phyloP scores from a whole-genome alignment of 2,329 filamentous ascomycete species.

The Neonectria hederae region DNA sequence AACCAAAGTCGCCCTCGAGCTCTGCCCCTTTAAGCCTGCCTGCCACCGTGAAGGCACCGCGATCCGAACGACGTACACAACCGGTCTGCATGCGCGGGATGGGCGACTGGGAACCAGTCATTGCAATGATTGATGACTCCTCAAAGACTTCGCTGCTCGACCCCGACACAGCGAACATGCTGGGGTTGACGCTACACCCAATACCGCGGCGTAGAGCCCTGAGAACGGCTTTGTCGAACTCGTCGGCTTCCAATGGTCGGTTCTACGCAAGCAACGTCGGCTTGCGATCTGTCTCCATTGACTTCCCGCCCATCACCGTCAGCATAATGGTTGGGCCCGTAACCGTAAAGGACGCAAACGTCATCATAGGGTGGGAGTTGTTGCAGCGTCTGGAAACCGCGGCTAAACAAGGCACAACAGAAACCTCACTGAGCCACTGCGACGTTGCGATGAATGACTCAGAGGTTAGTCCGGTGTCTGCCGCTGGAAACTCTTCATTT shows the following conservation, averaged over 20 bases:
- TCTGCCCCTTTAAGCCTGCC: neutral
- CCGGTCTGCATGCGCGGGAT: conserved; percentile 5
- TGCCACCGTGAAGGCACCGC: too few relatives aligned
- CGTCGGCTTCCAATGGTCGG: neutral
- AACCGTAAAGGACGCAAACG: neutral
- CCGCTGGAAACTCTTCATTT: neutral
- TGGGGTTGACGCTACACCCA: conserved; percentile 7
- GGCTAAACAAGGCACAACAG: neutral
- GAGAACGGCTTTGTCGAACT: neutral
- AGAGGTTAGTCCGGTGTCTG: neutral
- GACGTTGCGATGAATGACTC: neutral
- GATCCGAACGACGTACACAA: neutral
- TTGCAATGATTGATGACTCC: neutral
- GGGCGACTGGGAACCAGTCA: conserved; percentile 7
- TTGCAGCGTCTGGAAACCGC: neutral
- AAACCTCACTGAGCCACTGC: too few relatives aligned
- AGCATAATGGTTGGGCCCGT: conserved; percentile 6
- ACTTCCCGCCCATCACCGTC: neutral
- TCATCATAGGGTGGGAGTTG: conserved; percentile 5
- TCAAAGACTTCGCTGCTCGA: conserved; percentile 5
- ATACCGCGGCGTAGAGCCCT: neutral
- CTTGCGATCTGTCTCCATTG: neutral
- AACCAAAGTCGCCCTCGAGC: neutral
- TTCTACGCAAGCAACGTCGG: neutral
- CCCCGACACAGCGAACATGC: neutral